Evolutionary conservation across 1,284 basidiomycete species (phyloP), one percentile per base, ranked within the genome.

Genomic region (Malassezia brasiliensis): DNA sequence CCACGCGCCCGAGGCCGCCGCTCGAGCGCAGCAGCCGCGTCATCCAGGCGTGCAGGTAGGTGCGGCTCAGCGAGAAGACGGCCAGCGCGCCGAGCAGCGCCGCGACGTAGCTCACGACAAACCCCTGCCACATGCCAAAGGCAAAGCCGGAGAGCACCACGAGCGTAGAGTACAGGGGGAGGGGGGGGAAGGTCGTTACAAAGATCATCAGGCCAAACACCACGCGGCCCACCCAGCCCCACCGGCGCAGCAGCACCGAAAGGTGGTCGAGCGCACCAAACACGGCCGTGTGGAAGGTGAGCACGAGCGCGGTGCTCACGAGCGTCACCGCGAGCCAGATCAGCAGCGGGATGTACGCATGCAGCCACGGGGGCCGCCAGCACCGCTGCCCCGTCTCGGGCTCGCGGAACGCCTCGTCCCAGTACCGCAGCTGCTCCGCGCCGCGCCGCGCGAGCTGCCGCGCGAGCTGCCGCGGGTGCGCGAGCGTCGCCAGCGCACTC

Each of bases 121-220:
- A 85, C 63, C 88, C 87, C 45, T 80, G 81, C 82, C 83, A 83
- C 30, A 85, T 78, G 52, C 88, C 87, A 69, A 84, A 90, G 14
- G 87, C 87, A 76, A 89, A 90, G 36, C 87, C 87, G 54, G 87
- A 86, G 61, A 90, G 80, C 67, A 86, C 81, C 75, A 89, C 87
- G 77, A 90, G 80, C 9, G 87, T 90, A 63, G 86, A 88, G 76
- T 90, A 90, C 62, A 90, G 78, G 40, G 87, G 88, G 48, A 90
- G 67, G 38, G 88, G 88, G 52, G 87, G 75, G 71, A 65, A 78
- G 64, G 59, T 77, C 68, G 59, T 72, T 47, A 72, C 49, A 46
- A 73, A 73, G 57, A 74, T 70, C 50, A 73, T 62, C 37, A 59
- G 56, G 45, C 71, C 69, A 28, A 72, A 60, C 38, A 67, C 52